phyloP scores from a whole-genome alignment of 805 yeast species.

The Candida peoriensis region DNA sequence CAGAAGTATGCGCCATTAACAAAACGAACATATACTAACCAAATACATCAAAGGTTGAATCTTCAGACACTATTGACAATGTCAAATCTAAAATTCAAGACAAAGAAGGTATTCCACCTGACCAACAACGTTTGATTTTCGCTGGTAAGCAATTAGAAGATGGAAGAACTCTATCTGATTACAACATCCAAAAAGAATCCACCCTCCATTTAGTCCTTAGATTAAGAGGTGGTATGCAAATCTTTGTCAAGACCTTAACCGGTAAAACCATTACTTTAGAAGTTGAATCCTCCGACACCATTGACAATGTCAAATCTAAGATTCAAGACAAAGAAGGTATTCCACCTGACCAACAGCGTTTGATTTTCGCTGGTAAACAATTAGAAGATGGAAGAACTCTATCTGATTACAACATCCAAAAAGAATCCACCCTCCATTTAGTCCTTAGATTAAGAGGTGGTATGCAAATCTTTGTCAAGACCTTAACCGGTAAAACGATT shows the following conservation, averaged over 20 bases:
- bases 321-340: conserved; percentile 98
- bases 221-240: conserved; percentile 88
- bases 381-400: conserved; percentile 91
- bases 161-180: conserved; percentile 90
- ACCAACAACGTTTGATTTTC: conserved; percentile 90
- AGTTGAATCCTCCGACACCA: conserved; percentile 93
- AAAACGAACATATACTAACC: no score
- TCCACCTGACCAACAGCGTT: conserved; percentile 97
- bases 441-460: conserved; percentile 85
- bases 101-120: conserved; percentile 96
- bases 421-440: conserved; percentile 82
- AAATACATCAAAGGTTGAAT: conserved; percentile 57
- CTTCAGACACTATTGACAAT: conserved; percentile 92
- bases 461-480: conserved; percentile 93
- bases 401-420: conserved; percentile 91
- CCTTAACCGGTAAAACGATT: conserved; percentile 95
- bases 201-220: conserved; percentile 79
- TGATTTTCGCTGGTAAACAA: conserved; percentile 93
- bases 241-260: conserved; percentile 95
- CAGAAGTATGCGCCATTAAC: no score
- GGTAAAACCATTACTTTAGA: conserved; percentile 96
- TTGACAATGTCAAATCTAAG: conserved; percentile 89
- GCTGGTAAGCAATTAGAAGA: conserved; percentile 97
- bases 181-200: conserved; percentile 94
- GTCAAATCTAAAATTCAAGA: conserved; percentile 95